Evolutionary conservation across 169 alveolate genomes (phyloP).

Genomic region (Cryptosporidium ubiquitum): DNA sequence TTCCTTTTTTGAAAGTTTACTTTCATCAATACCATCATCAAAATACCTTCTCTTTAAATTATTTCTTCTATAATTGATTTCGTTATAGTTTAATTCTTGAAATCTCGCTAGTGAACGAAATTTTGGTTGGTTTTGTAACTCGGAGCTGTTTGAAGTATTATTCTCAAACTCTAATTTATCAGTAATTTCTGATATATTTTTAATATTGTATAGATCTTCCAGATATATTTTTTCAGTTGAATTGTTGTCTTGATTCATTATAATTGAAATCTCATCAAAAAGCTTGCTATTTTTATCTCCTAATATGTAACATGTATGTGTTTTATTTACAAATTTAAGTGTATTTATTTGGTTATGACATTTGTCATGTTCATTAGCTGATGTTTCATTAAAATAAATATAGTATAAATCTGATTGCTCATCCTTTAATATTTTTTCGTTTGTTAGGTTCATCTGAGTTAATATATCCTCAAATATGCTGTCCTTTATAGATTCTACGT

Average conservation of each 20-base stretch:
- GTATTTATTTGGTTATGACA: conserved; percentile 6
- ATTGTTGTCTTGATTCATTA: neutral
- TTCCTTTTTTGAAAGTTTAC: neutral
- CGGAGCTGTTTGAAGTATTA: neutral
- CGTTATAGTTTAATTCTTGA: conserved; percentile 24
- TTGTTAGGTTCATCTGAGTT: conserved; percentile 32
- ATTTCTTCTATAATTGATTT: conserved; percentile 43
- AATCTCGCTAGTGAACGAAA: conserved; percentile 26
- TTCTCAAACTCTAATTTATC: neutral
- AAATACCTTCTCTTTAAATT: conserved; percentile 23
- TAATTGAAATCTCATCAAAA: neutral
- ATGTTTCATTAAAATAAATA: conserved; percentile 23
- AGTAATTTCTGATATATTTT: neutral
- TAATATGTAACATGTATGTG: conserved; percentile 42
- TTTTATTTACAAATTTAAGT: conserved; percentile 30
- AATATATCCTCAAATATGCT: conserved; percentile 23
- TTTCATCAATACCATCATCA: conserved; percentile 7
- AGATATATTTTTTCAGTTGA: neutral
- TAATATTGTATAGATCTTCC: neutral
- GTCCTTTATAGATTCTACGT: conserved; percentile 5
- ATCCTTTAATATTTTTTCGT: conserved; percentile 4
- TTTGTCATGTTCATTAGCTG: neutral
- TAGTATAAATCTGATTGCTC: conserved; percentile 1
- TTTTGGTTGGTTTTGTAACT: neutral
- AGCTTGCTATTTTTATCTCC: conserved; percentile 28